Evolutionary conservation across 352 stramenopile species (phyloP), one percentile per base, ranked within the genome.

Genomic region (Phytopythium vexans): DNA sequence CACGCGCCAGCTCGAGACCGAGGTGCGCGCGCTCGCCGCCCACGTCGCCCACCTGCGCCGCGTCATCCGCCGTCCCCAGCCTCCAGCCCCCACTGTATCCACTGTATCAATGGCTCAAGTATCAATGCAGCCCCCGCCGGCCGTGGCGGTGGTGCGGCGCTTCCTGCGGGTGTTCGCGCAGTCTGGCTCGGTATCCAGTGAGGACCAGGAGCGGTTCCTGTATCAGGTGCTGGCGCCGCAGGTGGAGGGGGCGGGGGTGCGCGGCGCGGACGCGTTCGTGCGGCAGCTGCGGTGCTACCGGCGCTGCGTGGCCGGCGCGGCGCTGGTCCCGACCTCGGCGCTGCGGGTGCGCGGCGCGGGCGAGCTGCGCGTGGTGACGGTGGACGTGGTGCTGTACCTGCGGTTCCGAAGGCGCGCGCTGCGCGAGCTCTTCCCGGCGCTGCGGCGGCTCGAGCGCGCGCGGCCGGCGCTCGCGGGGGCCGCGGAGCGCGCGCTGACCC

Each of bases 241-340:
- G 41, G 66, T 65, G 5, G 54, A 59, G 12, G 66, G 66, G 12
- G 58, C 46, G 14, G 58, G 57, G 15, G 34, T 54, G 31, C 27
- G 46, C 37, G 53, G 58, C 27, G 60, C 15, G 35, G 60, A 70
- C 27, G 57, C 51, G 0, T 70, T 71, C 48, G 46, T 74, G 33
- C 54, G 69, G 35, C 66, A 74, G 55, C 69, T 63, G 60, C 52
- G 57, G 33, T 56, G 70, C 8, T 67, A 66, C 33, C 55, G 48
- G 40, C 54, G 62, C 33, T 46, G 64, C 48, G 68, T 68, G 49
- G 41, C 52, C 2, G 44, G 52, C 35, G 69, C 37, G 32, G 50
- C 52, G 21, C 49, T 75, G 8, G 56, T 64, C 42, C 66, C 66
- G 8, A 48, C 67, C 27, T 14, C 45, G 6, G 45, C 54, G 41